Conservation (phyloP, 2,329 filamentous ascomycete species). For the Pseudopithomyces maydicus region DNA sequence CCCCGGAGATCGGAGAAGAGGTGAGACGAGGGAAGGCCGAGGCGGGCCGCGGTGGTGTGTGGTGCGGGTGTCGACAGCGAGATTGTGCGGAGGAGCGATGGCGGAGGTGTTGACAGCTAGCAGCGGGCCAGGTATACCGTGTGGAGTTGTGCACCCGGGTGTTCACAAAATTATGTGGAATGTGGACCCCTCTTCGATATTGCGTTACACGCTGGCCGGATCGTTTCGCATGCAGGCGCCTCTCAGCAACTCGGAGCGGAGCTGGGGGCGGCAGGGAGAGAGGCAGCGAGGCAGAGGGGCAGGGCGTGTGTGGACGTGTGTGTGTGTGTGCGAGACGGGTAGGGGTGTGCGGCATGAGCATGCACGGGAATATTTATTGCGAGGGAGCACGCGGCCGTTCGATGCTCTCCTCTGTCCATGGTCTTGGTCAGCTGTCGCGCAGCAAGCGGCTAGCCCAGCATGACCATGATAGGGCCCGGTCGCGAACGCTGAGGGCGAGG, state of each 20-base stretch:
- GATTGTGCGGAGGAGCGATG: constrained; percentile 5
- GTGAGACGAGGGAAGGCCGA: not conserved
- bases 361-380: constrained; percentile 22
- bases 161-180: constrained; percentile 17
- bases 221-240: constrained; percentile 23
- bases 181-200: constrained; percentile 26
- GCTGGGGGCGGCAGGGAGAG: constrained; percentile 8
- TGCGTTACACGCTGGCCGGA: constrained; percentile 26
- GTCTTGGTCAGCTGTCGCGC: constrained; percentile 22
- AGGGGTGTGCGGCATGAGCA: constrained; percentile 4
- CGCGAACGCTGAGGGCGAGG: constrained; percentile 5
- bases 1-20: constrained; percentile 4
- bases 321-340: not conserved
- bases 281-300: constrained; percentile 9
- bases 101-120: constrained; percentile 11
- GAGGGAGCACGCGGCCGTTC: constrained; percentile 14
- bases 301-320: not conserved
- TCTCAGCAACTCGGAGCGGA: constrained; percentile 9
- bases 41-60: constrained; percentile 2
- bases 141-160: constrained; percentile 13
- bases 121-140: constrained; percentile 6
- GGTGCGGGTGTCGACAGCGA: not conserved
- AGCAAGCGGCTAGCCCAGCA: constrained; percentile 19
- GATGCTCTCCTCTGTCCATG: constrained; percentile 6
- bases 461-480: constrained; percentile 18